Evolutionary conservation across 2,329 filamentous ascomycete species (phyloP).

Genomic region (Diaporthe humulicola): DNA sequence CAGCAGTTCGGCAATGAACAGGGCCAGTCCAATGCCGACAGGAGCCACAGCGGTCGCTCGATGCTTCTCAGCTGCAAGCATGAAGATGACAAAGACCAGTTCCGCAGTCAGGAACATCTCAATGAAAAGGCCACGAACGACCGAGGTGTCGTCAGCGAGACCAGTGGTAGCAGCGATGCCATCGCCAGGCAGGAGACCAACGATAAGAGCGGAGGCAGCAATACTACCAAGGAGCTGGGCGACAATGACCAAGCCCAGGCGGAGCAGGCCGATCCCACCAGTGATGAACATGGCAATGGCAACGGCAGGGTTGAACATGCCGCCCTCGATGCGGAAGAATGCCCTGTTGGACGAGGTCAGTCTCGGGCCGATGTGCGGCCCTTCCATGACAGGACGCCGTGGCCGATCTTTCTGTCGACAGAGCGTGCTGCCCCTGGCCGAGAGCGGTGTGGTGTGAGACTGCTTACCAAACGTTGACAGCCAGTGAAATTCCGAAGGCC

Average conservation of each 20-base stretch:
- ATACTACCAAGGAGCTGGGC: slow-evolving; percentile 72
- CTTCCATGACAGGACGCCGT: neutral
- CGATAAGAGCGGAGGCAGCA: slow-evolving; percentile 68
- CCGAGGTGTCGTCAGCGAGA: slow-evolving; percentile 63
- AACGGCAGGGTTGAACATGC: slow-evolving; percentile 66
- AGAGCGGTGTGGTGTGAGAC: no score
- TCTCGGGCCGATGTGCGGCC: neutral
- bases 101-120: slow-evolving; percentile 76
- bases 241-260: slow-evolving; percentile 64
- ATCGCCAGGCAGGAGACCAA: slow-evolving; percentile 69
- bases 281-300: slow-evolving; percentile 72
- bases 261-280: slow-evolving; percentile 66
- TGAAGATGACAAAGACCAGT: slow-evolving; percentile 74
- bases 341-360: slow-evolving; percentile 45
- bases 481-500: slow-evolving; percentile 63
- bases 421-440: neutral
- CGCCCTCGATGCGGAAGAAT: slow-evolving; percentile 67
- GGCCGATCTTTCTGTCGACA: neutral
- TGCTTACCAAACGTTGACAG: slow-evolving; percentile 64
- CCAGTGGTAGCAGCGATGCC: slow-evolving; percentile 67
- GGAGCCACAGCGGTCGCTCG: slow-evolving; percentile 79
- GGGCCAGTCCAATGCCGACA: slow-evolving; percentile 77
- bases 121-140: slow-evolving; percentile 73
- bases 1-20: slow-evolving; percentile 71
- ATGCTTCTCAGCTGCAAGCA: slow-evolving; percentile 81